A percentile compares a stretch with the other conserved stretches of the same genome.
Conservation (phyloP, 1,284 basidiomycete genomes). For the Termitomyces sp. region DNA sequence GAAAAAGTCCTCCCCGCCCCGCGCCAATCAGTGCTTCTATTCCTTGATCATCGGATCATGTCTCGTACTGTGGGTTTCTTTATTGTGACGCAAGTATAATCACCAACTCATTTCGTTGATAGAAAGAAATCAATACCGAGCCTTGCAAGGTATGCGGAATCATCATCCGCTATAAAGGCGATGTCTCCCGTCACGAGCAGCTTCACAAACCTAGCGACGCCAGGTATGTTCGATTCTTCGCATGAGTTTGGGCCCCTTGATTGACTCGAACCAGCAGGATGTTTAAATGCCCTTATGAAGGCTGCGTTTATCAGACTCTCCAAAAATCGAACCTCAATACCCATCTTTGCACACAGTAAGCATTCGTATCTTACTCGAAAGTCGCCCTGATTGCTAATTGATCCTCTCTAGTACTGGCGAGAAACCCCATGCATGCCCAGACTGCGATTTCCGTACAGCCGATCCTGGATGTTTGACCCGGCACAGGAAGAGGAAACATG, state of each 20-base stretch:
- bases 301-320: conserved; percentile 23
- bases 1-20: not conserved
- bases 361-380: not conserved
- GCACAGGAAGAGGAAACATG: conserved; percentile 22
- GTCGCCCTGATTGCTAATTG: not conserved
- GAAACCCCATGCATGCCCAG: conserved; percentile 22
- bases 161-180: conserved; percentile 17
- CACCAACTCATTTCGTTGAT: not conserved
- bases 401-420: conserved; percentile 17
- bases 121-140: conserved; percentile 16
- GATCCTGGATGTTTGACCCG: conserved; percentile 29
- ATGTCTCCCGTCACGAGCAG: conserved; percentile 16
- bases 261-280: conserved; percentile 20
- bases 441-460: conserved; percentile 19
- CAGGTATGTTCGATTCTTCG: conserved; percentile 1
- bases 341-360: conserved; percentile 26
- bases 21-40: conserved; percentile 1
- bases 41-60: conserved; percentile 5
- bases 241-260: not conserved
- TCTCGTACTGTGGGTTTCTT: conserved; percentile 10
- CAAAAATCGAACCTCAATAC: conserved; percentile 27
- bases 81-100: not conserved
- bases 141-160: conserved; percentile 17
- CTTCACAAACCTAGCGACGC: conserved; percentile 10
- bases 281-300: conserved; percentile 20